A percentile compares a stretch with the other conserved stretches of the same genome.
Conservation (phyloP, 2,329 filamentous ascomycete species). For the Monilinia laxa region DNA sequence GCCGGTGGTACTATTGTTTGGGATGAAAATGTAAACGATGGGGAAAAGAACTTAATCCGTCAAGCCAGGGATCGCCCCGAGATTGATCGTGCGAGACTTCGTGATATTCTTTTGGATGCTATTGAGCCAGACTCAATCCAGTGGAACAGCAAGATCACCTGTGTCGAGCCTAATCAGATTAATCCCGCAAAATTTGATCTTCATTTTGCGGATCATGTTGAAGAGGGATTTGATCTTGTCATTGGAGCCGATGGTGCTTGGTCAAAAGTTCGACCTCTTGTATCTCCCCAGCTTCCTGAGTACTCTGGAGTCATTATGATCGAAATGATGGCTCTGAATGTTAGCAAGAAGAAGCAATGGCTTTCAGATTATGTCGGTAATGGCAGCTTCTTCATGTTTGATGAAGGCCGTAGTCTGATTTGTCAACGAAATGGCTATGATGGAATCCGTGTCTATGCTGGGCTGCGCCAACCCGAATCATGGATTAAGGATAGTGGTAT, state of each 20-base stretch:
- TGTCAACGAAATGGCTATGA: constrained; percentile 46
- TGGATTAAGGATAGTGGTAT: constrained; percentile 34
- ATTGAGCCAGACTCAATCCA: constrained; percentile 41
- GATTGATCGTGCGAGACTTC: constrained; percentile 43
- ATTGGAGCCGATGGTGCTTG: constrained; percentile 47
- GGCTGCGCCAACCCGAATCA: constrained; percentile 31
- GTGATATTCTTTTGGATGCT: constrained; percentile 40
- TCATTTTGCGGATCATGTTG: constrained; percentile 25
- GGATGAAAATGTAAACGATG: constrained; percentile 28
- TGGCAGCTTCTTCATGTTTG: constrained; percentile 41
- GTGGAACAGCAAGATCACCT: constrained; percentile 44
- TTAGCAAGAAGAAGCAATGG: constrained; percentile 41
- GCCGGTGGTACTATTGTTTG: constrained; percentile 31
- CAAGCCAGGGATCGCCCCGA: constrained; percentile 40
- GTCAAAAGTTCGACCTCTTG: constrained; percentile 41
- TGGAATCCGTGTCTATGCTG: constrained; percentile 39
- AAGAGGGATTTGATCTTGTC: constrained; percentile 41
- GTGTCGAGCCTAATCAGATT: constrained; percentile 20
- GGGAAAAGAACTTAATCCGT: background rate
- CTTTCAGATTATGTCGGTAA: constrained; percentile 42
- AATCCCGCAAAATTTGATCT: constrained; percentile 27
- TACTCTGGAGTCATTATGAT: constrained; percentile 42
- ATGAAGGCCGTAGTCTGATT: constrained; percentile 39
- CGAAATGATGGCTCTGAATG: constrained; percentile 39
- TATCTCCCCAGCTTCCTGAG: constrained; percentile 40